These are phyloP conservation scores for Tetracladium marchalianum DNA, from an alignment of 495 filamentous ascomycete genomes.

Conservation along the genomic window DNA sequence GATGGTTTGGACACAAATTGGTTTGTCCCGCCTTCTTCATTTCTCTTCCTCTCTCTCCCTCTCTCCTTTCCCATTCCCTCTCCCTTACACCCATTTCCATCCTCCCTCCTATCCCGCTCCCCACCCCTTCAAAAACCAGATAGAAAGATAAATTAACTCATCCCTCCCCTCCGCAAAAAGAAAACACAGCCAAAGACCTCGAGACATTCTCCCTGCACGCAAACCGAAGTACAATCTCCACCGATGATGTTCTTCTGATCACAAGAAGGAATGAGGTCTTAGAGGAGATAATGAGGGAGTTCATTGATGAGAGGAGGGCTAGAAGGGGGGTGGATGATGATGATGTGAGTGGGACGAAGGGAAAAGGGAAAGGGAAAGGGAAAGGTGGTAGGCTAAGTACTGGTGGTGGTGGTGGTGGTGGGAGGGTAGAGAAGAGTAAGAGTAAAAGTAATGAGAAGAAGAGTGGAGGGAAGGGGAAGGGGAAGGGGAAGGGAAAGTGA, in stretches of 20 bases:
- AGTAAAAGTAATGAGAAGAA: not conserved
- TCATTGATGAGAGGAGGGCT: constrained; percentile 46
- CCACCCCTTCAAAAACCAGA: constrained; percentile 5
- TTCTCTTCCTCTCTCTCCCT: not conserved
- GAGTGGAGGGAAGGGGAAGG: not conserved
- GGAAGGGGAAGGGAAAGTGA: too few relatives aligned
- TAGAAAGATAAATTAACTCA: constrained; percentile 16
- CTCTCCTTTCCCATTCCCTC: not conserved
- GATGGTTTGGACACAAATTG: constrained; percentile 84
- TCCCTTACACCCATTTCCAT: too few relatives aligned
- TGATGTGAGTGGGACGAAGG: constrained; percentile 1
- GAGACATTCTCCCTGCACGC: constrained; percentile 83
- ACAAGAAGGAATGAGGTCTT: constrained; percentile 79
- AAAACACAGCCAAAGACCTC: constrained; percentile 64
- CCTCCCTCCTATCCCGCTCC: not conserved
- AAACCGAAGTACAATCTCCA: constrained; percentile 69
- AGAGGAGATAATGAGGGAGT: constrained; percentile 57
- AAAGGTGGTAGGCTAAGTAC: not conserved
- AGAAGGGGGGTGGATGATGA: constrained; percentile 21
- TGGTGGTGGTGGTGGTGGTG: not conserved
- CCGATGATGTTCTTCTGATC: constrained; percentile 80
- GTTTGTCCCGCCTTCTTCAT: constrained; percentile 43
- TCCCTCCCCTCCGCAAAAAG: constrained; percentile 17
- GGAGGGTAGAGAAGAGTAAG: not conserved
- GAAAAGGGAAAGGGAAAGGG: constrained; percentile 3